Evolutionary conservation across 2,329 filamentous ascomycete genomes (phyloP), one percentile per base, ranked within the genome.

Genomic region (Dactylellina leptospora): DNA sequence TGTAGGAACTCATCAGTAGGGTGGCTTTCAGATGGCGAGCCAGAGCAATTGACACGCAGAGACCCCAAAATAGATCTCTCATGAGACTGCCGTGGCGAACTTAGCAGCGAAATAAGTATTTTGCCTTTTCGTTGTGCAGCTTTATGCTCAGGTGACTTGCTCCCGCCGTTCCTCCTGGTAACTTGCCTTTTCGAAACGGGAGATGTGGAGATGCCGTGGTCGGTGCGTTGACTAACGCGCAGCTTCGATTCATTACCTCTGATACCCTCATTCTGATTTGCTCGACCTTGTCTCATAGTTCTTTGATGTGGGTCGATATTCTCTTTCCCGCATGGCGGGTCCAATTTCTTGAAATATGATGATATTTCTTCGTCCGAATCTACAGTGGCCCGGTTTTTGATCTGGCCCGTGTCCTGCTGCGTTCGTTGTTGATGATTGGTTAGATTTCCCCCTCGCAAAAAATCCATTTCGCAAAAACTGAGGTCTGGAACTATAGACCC

Each of bases 391-490:
- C 10, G 33, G 18, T 38, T 53, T 54, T 54, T 64, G 23, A 18
- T 25, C 1, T 60, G 51, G 9, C 22, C 23, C 36, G 30, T 59
- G 22, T 13, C 8, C 10, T 25, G 10, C 23, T 10, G 5, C 10
- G 30, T 27, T 40, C 44, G 44, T 2, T 2, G 6, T 53, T 23
- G 51, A 20, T 38, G 16, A 42, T 25, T 30, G 13, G 47, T 33
- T 54, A 44, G 16, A 8, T 11, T 9, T 3, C 53, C 47, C 18
- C 53, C 33, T 38, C 42, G 54, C 27, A 72, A 30, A 44, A 72
- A 72, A 4, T 64, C 45, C 68, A 64, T 72, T 23, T 72, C 59
- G 28, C 53, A 59, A 33, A 72, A 72, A 16, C 51, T 60, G 3
- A 72, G 51, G 40, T 72, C 68, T 20, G 68, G 68, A 23, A 72